A percentile compares a stretch with the other conserved stretches of the same genome.
Conservation (phyloP, 768 basidiomycete species). For the Pleurotus cornucopiae region DNA sequence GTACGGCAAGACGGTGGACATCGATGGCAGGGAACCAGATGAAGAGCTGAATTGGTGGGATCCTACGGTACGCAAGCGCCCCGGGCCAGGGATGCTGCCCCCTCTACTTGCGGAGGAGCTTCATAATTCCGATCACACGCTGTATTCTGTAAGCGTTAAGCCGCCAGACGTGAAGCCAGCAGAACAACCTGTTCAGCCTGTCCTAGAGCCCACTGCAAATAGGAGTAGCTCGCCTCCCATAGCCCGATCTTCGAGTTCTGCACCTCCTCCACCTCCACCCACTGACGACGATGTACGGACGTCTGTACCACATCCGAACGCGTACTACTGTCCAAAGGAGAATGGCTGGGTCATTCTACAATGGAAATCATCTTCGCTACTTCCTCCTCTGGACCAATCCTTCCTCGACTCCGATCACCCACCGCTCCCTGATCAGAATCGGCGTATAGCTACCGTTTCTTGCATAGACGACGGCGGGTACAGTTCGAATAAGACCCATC, state of each 20-base stretch:
- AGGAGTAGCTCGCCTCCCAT: conserved; percentile 10
- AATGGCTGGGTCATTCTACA: conserved; percentile 78
- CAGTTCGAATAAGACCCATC: conserved; percentile 63
- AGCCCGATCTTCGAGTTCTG: conserved; percentile 13
- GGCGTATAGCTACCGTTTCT: conserved; percentile 42
- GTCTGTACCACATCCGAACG: conserved; percentile 76
- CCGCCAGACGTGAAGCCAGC: conserved; percentile 16
- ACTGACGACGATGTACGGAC: conserved; percentile 62
- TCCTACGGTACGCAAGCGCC: conserved; percentile 46
- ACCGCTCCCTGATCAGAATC: conserved; percentile 52
- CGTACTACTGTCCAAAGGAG: conserved; percentile 78
- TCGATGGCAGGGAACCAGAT: conserved; percentile 54
- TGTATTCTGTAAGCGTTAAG: conserved; percentile 55
- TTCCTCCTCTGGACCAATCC: conserved; percentile 57
- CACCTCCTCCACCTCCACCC: conserved; percentile 33
- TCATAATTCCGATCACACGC: conserved; percentile 68
- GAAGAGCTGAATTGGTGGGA: conserved; percentile 78
- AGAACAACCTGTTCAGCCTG: neutral
- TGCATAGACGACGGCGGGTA: conserved; percentile 52
- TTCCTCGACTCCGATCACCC: conserved; percentile 36
- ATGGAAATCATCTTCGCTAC: conserved; percentile 60
- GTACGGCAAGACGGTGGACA: conserved; percentile 24
- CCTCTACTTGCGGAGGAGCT: conserved; percentile 63
- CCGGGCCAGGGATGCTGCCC: conserved; percentile 68
- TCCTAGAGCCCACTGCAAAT: conserved; percentile 6